Evolutionary conservation across 306 rosid genomes (phyloP), one percentile per base, ranked within the genome.

Genomic region (apple (Malus domestica)): DNA sequence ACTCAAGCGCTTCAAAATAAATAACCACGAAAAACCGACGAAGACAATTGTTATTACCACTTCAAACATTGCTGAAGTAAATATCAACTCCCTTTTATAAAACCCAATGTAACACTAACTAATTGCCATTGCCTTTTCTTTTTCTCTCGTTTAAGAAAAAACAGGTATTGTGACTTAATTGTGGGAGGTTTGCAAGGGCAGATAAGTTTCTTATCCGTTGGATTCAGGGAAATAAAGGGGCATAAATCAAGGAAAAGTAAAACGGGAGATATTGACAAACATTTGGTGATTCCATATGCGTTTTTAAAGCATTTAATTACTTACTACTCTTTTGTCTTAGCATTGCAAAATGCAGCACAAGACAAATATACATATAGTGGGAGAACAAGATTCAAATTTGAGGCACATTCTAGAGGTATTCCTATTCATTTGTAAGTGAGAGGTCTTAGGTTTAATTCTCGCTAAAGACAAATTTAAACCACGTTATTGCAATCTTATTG

Each of bases 321-420:
- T 57, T 29, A 45, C 35, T 38, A 10, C 55, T 23, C 30, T 67
- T 46, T 8, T 76, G 73, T 57, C 76, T 15, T 74, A 59, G 52
- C 73, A 23, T 35, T 33, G 74, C 30, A 77, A 82, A 69, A 80
- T 54, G 77, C 76, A 73, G 60, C 67, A 79, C 42, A 75, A 44
- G 80, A 80, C 86, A 80, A 80, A 68, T 23, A 57, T 23, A 52
- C 66, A 73, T 71, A 57, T 51, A 70, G 77, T 66, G 61, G 52
- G 67, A 61, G 44, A 64, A 12, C 4, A 52, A 8, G 51, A 71
- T 62, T 67, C 42, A 27, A 62, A 64, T 59, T n/a, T 51, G 46
- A 18, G 38, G 6, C 38, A 33, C 8, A 33, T 0, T 1, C 0
- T 33, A 33, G 8, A 5, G 8, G 38, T 33, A 33, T 33, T 33